These are phyloP conservation scores for Xylaria hypoxylon DNA, from an alignment of 2,329 filamentous ascomycete genomes.

Conservation along the genomic window DNA sequence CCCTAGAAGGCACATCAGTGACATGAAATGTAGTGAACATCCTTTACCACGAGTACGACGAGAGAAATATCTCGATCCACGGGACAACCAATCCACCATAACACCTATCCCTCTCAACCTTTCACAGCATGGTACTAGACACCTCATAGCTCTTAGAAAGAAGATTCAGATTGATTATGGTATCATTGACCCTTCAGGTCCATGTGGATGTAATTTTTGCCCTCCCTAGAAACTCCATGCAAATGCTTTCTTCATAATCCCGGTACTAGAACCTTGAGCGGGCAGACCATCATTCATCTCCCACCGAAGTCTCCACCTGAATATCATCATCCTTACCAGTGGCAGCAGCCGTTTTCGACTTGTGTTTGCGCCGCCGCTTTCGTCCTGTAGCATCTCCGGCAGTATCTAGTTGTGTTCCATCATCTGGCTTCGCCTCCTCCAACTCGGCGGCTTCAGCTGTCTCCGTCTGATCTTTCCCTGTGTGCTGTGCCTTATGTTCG, in stretches of 20 bases:
- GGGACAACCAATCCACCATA: not conserved
- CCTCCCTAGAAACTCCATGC: constrained; percentile 35
- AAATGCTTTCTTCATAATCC: constrained; percentile 29
- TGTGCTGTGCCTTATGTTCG: constrained; percentile 21
- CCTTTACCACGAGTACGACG: too few species aligned
- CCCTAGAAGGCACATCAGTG: too few species aligned
- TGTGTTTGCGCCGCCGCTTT: constrained; percentile 48
- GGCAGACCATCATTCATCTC: constrained; percentile 31
- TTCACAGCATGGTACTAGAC: not conserved
- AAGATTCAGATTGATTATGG: constrained; percentile 19
- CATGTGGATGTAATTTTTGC: constrained; percentile 14
- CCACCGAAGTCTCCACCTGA: constrained; percentile 15
- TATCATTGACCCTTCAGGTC: constrained; percentile 27
- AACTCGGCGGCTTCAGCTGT: constrained; percentile 35
- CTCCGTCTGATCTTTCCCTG: not conserved
- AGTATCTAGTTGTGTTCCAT: constrained; percentile 17
- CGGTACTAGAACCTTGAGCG: constrained; percentile 1
- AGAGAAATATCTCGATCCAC: too few species aligned
- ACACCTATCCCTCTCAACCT: not conserved
- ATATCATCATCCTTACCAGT: constrained; percentile 6
- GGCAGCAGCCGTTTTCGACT: constrained; percentile 33
- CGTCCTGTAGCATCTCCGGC: constrained; percentile 39
- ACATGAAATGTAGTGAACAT: too few species aligned
- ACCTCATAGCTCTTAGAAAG: not conserved
- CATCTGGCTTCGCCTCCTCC: constrained; percentile 28